These are phyloP conservation scores for Oleoguttula mirabilis DNA, from an alignment of 495 filamentous ascomycete genomes.

Conservation along the genomic window DNA sequence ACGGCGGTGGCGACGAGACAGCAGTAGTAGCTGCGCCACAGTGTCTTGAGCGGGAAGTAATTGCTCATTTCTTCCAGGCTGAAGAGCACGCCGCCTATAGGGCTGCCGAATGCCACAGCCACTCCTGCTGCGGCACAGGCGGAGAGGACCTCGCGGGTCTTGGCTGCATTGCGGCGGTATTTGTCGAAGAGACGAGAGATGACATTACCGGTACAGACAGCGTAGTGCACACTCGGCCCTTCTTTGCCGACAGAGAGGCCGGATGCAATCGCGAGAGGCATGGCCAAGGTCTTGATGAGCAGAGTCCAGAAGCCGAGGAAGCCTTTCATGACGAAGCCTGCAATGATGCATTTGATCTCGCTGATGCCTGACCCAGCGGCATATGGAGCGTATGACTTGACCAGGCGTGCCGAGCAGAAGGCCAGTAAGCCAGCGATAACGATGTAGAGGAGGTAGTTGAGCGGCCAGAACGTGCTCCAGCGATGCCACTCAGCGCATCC, in stretches of 20 bases:
- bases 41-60: constrained; percentile 91
- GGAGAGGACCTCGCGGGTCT: constrained; percentile 88
- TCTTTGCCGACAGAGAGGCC: constrained; percentile 95
- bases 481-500: constrained; percentile 81
- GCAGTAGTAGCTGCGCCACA: constrained; percentile 98
- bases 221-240: constrained; percentile 95
- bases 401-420: constrained; percentile 67
- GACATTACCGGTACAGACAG: constrained; percentile 94
- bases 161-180: constrained; percentile 84
- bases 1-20: constrained; percentile 92
- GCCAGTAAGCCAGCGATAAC: constrained; percentile 75
- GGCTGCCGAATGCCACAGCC: constrained; percentile 92
- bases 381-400: constrained; percentile 91
- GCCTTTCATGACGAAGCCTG: constrained; percentile 99
- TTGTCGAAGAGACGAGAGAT: constrained; percentile 88
- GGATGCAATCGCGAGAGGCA: constrained; percentile 88
- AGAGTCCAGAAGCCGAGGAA: constrained; percentile 90
- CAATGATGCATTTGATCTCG: constrained; percentile 99
- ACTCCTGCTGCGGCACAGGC: constrained; percentile 92
- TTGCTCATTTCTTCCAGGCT: constrained; percentile 98
- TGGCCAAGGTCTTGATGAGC: constrained; percentile 81
- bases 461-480: constrained; percentile 66
- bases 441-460: constrained; percentile 86
- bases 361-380: constrained; percentile 95
- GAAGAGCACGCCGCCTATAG: constrained; percentile 92